These are phyloP conservation scores for Yamadazyma phyllophila DNA, from an alignment of 805 yeast genomes.

Conservation along the genomic window DNA sequence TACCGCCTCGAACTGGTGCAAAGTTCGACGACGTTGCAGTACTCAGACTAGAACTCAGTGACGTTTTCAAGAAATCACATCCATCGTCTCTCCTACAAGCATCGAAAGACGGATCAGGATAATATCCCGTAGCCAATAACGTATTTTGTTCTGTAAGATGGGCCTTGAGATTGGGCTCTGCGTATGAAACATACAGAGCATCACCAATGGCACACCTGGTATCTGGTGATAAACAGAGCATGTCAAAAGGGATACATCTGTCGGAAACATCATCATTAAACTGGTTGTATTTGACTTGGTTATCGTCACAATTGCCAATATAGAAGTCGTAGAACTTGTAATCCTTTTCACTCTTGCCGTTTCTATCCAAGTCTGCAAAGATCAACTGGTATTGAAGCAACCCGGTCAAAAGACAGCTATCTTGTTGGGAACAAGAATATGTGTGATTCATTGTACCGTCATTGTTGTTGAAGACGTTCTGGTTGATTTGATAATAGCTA, in stretches of 20 bases:
- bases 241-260: slow-evolving; percentile 1
- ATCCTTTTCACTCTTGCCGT: slow-evolving; percentile 1
- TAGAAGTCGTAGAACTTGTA: slow-evolving; percentile 2
- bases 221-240: slow-evolving; percentile 3
- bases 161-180: not conserved
- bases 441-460: slow-evolving; percentile 3
- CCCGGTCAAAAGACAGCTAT: slow-evolving; percentile 3
- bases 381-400: slow-evolving; percentile 2
- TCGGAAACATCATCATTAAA: slow-evolving; percentile 1
- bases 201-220: not conserved
- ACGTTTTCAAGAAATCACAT: not conserved
- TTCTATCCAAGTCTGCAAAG: slow-evolving; percentile 3
- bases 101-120: slow-evolving; percentile 2
- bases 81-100: not conserved
- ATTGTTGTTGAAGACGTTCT: not conserved
- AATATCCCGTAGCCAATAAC: not conserved
- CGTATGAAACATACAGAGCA: not conserved
- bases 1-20: not conserved
- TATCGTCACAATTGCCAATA: slow-evolving; percentile 5
- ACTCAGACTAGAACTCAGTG: not conserved
- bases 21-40: not conserved
- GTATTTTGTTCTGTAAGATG: not conserved
- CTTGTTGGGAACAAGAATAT: slow-evolving; percentile 3
- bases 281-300: slow-evolving; percentile 2
- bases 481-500: not conserved